Base-by-base conservation (phyloP, 192 early-diverging fungal genomes). In the Rhizoclosmatium globosum region DNA sequence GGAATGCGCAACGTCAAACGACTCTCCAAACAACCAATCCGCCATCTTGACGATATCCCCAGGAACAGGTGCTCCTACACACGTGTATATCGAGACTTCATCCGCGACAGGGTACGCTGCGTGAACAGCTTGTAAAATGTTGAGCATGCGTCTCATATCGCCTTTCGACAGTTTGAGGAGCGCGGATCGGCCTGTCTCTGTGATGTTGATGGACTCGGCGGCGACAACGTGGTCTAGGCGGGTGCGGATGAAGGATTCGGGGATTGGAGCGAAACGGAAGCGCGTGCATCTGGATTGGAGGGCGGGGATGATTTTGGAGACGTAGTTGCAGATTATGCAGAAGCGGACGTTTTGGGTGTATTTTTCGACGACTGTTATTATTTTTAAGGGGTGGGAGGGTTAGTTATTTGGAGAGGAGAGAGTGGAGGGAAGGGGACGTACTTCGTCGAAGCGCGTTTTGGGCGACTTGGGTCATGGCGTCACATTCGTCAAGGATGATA, bases 321-420 rank as follows among this genome's bases (percentile, higher is more conserved):
- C 95, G 81, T 99, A 98, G 84, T 99, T 99, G 88, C 97, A 98
- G 70, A 99, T 97, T 67, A 99, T 94, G 83, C 98, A 99, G 81
- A 99, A 99, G 2, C 98, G 92, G 6, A 98, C 96, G 77, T 98
- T 99, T 48, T 90, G 89, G 19, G 98, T 98, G 85, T 99, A 99
- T 82, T 98, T 95, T 87, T 99, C 98, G 81, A 99, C 94, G 15
- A 99, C 97, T 94, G 76, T 60, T 56, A n/a, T n/a, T n/a, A n/a
- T 15, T 50, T 2, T 15, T 31, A 0, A 31, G 31, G 31, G 31
- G 31, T 31, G 31, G 31, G 31, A 31, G 31, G 31, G 31, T 31
- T 0, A 31, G 31, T 31, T 31, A 31, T 31, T 31, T 31, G 31
- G 31, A 0, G 31, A 31, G 31, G 31, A 31, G 31, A 13, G 4